Evolutionary conservation across 228 moss, liverwort and hornwort species (phyloP), one percentile per base, ranked within the genome.

Genomic region (Sphagnum fallax): DNA sequence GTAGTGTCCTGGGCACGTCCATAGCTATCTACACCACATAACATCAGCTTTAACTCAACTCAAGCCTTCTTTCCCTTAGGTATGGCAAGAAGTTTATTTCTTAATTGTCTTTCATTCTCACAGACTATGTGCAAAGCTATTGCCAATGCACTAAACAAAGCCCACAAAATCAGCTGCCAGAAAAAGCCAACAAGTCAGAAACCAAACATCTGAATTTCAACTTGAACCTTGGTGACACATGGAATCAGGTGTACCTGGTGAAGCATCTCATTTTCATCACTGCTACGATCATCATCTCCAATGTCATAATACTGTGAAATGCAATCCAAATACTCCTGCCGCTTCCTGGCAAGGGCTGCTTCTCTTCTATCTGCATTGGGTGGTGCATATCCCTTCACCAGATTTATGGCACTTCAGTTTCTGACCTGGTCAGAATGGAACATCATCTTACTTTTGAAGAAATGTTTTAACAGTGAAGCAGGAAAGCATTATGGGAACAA

Each of bases 311-410:
- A 92, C 59, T 91, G 90, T 69, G 93, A 90, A 72, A 98, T 87
- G 74, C 98, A 98, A 68, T 91, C 91, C 71, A 93, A 71, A 67
- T 98, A 98, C 77, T 98, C 98, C 84, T 93, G 98, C 48, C 98
- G 90, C 78, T 98, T 98, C 76, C 98, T 90, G 52, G 85, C 91
- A 68, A 98, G 78, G 52, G 88, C 89, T 66, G 80, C 87, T 74
- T 92, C 93, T 80, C 91, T 87, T 86, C 98, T 92, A 68, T 98
- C 98, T 74, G 92, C 87, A 84, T 93, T 98, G 63, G 98, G 92
- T 80, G 98, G 90, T 72, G 98, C 90, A 83, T 98, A 93, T 64
- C 98, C 93, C 95, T 92, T 69, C 64, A 85, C 72, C 76, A 72
- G 57, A 71, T 18, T 62, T 60, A 68, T 72, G 81, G 82, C 79